Base-by-base conservation (phyloP, 345 rosid species). In the Salix viminalis region DNA sequence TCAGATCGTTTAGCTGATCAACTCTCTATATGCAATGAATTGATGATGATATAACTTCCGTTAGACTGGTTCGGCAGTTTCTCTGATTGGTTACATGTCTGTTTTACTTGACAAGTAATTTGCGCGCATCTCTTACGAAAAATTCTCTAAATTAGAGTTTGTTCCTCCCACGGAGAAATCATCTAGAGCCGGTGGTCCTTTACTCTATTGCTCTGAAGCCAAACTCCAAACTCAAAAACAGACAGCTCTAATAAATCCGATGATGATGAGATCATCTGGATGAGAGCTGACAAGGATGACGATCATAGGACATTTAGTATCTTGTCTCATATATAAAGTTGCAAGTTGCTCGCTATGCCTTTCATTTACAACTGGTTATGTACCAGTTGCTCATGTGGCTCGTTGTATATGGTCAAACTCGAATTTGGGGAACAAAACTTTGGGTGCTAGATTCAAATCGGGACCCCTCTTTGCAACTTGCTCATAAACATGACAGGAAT, bases 391-490 rank as follows among this genome's bases (percentile, higher is more conserved):
- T 12, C 28, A 15, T 32, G 3, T 65, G 37, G 68, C 9, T 39
- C 73, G 69, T 50, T 69, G 83, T 30, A 73, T 37, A 8, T 84
- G 56, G 84, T 24, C 78, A 60, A 1, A 41, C 52, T 58, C 60
- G 37, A 18, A 75, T 39, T 13, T 58, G 12, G 60, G 69, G 26
- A 68, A 69, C 69, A 65, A 50, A 73, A 48, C 44, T 42, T 42
- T 23, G 67, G 79, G 81, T 79, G 77, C 48, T 80, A 64, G 83
- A 50, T 62, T 9, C 26, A 69, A 19, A 5, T 56, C 10, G 36
- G 78, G 76, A 15, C 60, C 65, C 75, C 60, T 16, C 26, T 0
- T 1, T 70, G 79, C 84, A 79, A 81, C 80, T 84, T 73, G 84
- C 50, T 78, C 80, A 11, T 28, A 34, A 46, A 39, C 34, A 24